A percentile compares a stretch with the other conserved stretches of the same genome.
These are phyloP conservation scores for Carpinus fangiana DNA, from an alignment of 306 rosid species.

Conservation along the genomic window DNA sequence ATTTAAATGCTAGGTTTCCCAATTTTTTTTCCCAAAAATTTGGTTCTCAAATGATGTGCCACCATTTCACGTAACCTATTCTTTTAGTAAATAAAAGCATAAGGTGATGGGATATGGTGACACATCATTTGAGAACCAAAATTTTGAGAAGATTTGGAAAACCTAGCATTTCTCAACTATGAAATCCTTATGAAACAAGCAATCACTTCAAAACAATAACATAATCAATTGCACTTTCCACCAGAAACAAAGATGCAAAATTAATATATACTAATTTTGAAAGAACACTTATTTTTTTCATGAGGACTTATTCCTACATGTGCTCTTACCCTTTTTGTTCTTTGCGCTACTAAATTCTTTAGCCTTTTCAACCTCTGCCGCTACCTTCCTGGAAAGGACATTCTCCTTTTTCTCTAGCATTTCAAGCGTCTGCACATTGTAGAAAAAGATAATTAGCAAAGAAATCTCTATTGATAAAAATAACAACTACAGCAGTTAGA, in stretches of 20 bases:
- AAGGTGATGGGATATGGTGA: no score
- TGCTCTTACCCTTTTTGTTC: slow-evolving; percentile 76
- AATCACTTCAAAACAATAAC: not conserved
- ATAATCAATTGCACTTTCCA: not conserved
- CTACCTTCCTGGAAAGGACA: slow-evolving; percentile 76
- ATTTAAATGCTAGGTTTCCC: not conserved
- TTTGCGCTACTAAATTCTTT: slow-evolving; percentile 77
- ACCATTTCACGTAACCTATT: no score
- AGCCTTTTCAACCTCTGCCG: slow-evolving; percentile 85
- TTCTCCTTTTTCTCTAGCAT: slow-evolving; percentile 99
- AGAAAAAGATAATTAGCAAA: slow-evolving; percentile 16
- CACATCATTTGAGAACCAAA: no score
- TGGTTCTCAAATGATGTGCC: no score
- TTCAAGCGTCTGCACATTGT: slow-evolving; percentile 78
- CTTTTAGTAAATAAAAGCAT: no score
- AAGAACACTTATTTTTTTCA: not conserved
- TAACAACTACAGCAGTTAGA: not conserved
- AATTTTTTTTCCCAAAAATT: no score
- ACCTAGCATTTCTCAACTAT: not conserved
- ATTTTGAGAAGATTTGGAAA: no score
- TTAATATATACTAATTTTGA: not conserved
- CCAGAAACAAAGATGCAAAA: not conserved
- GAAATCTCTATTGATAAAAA: not conserved
- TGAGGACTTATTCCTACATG: not conserved
- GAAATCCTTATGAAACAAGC: not conserved